Evolutionary conservation across 352 stramenopile genomes (phyloP), one percentile per base, ranked within the genome.

Genomic region (Pythium dissotocum): DNA sequence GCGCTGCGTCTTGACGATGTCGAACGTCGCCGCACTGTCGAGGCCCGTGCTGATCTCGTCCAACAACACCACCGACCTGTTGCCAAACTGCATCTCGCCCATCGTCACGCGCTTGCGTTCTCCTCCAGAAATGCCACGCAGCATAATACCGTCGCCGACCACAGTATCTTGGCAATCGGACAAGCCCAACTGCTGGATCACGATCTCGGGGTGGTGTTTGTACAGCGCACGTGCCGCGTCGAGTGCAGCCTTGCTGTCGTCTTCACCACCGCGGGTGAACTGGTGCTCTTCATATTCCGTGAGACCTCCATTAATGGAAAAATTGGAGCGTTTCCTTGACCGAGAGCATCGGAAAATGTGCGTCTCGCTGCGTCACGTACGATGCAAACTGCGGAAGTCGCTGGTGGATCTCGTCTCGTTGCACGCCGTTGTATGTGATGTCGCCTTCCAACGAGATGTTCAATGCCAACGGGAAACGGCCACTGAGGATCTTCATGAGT

Each of bases 31-130:
- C 0, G 89, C 84, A 38, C 82, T 88, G 78, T 98, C 93, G 8
- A 98, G 78, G 1, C 95, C 95, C 35, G 91, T 98, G 53, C 77
- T 93, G 70, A 98, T 97, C 76, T 97, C 87, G 73, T 98, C 93
- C 70, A 88, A 84, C 48, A 94, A 77, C 9, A 83, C 54, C 16
- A 97, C 79, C 14, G 74, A 80, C 67, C 80, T 78, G 48, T 78
- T 66, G n/a, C 76, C 74, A 42, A 92, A 85, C 32, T 89, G 74
- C 82, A 98, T 98, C 78, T 90, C 79, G 16, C 78, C 83, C 2
- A 71, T 84, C 18, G 84, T 91, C 53, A 91, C 77, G 28, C 85
- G 79, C 70, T 88, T 89, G 49, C 80, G 75, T 55, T 93, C 81
- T 6, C 83, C 85, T 7, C 85, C 85, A 57, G 78, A 89, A 3